These are phyloP conservation scores for Chlorella sp. DNA, from an alignment of 139 green algal species.

Conservation along the genomic window DNA sequence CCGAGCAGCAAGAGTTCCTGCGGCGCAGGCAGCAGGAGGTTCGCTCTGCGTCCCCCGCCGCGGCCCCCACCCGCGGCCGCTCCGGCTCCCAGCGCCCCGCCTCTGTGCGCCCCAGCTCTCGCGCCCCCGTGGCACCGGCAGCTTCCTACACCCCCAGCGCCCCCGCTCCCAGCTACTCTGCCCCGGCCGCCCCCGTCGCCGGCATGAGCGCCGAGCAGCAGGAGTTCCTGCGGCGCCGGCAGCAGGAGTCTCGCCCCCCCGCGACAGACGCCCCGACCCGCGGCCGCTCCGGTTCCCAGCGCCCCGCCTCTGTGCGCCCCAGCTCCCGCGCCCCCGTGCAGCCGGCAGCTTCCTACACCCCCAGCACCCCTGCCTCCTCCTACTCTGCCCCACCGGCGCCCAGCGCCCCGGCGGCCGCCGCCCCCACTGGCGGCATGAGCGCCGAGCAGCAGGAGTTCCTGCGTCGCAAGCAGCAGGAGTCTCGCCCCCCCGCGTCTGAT, in stretches of 20 bases:
- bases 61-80: neutral
- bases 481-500: neutral
- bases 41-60: neutral
- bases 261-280: neutral
- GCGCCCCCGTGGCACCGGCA: neutral
- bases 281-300: neutral
- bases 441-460: constrained; percentile 8
- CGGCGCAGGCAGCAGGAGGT: neutral
- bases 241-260: neutral
- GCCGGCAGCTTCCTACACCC: neutral
- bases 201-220: constrained; percentile 8
- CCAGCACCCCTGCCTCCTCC: neutral
- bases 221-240: neutral
- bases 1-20: neutral
- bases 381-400: neutral
- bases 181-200: neutral
- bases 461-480: neutral
- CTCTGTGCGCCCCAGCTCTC: neutral
- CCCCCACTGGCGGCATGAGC: neutral
- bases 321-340: neutral
- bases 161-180: neutral
- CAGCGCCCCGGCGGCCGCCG: no score
- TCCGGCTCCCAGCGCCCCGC: neutral
- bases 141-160: neutral
- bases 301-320: neutral